Conservation (phyloP, 352 stramenopile species). For the Phytophthora sp. region DNA sequence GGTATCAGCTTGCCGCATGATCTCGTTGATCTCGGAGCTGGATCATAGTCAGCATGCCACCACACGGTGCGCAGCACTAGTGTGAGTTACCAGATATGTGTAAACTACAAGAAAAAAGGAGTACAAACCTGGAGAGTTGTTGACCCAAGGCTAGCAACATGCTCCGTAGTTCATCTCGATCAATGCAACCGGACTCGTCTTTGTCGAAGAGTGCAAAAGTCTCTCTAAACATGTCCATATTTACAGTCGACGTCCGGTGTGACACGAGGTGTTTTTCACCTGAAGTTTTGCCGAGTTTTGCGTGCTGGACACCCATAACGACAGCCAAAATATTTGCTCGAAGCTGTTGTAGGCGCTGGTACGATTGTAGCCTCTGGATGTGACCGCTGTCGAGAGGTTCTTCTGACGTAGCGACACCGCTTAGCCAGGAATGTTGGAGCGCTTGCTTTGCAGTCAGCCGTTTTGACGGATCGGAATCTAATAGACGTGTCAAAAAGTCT, state of each 20-base stretch:
- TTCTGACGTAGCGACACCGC: conserved; percentile 43
- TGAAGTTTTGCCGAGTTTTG: conserved; percentile 47
- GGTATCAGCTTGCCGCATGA: conserved; percentile 72
- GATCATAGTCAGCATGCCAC: conserved; percentile 3
- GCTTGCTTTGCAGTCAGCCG: conserved; percentile 65
- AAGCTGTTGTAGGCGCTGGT: conserved; percentile 73
- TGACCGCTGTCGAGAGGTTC: conserved; percentile 58
- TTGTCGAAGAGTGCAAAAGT: conserved; percentile 81
- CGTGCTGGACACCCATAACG: conserved; percentile 69
- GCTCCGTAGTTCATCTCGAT: conserved; percentile 57
- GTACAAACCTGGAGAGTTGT: conserved; percentile 46
- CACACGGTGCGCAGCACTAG: no score
- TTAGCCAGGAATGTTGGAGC: conserved; percentile 68
- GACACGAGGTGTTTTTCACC: conserved; percentile 23
- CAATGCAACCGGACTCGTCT: conserved; percentile 74
- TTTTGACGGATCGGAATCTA: conserved; percentile 54
- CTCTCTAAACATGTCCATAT: conserved; percentile 87
- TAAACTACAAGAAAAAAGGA: not conserved
- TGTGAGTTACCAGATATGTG: no score
- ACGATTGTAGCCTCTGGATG: conserved; percentile 56
- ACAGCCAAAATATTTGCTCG: conserved; percentile 80
- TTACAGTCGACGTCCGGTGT: conserved; percentile 57
- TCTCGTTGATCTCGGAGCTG: conserved; percentile 65
- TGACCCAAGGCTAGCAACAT: conserved; percentile 67
- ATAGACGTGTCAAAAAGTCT: conserved; percentile 57